phyloP scores from a whole-genome alignment of 1,284 basidiomycete genomes.

The Ceratobasidium sp. region DNA sequence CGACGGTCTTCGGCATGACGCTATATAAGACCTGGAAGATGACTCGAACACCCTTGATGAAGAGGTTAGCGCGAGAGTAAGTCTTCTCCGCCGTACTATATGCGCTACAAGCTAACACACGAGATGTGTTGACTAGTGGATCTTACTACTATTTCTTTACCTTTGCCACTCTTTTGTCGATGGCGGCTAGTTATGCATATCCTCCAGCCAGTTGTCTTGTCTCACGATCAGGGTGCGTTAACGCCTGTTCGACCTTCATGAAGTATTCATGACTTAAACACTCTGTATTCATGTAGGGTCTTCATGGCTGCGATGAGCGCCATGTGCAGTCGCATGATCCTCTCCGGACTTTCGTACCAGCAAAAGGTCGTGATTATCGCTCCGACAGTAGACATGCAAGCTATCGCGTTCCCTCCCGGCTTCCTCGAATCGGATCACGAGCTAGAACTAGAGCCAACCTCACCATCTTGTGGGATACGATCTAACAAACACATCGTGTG shows the following conservation, averaged over 20 bases:
- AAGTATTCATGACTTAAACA: not conserved
- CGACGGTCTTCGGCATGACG: constrained; percentile 8
- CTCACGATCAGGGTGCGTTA: constrained; percentile 16
- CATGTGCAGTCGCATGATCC: constrained; percentile 22
- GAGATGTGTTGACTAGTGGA: not conserved
- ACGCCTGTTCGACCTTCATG: too few relatives aligned
- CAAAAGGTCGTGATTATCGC: not conserved
- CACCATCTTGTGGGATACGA: too few relatives aligned
- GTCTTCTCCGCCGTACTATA: not conserved
- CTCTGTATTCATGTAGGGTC: not conserved
- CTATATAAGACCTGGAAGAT: constrained; percentile 6
- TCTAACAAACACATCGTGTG: too few relatives aligned
- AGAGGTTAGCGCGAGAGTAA: constrained; percentile 5
- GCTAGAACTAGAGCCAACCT: too few relatives aligned
- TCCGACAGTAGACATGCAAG: not conserved
- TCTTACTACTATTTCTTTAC: constrained; percentile 2
- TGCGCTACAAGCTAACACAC: not conserved
- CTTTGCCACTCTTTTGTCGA: not conserved
- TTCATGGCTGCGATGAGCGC: not conserved
- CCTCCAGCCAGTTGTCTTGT: not conserved
- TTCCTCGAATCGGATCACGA: too few relatives aligned
- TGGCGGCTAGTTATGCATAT: constrained; percentile 2
- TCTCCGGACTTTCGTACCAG: not conserved
- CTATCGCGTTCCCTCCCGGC: not conserved
- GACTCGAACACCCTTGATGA: constrained; percentile 8